A percentile compares a stretch with the other conserved stretches of the same genome.
These are phyloP conservation scores for Parasarocladium wereldwijsianum DNA, from an alignment of 2,329 filamentous ascomycete genomes.

Conservation along the genomic window DNA sequence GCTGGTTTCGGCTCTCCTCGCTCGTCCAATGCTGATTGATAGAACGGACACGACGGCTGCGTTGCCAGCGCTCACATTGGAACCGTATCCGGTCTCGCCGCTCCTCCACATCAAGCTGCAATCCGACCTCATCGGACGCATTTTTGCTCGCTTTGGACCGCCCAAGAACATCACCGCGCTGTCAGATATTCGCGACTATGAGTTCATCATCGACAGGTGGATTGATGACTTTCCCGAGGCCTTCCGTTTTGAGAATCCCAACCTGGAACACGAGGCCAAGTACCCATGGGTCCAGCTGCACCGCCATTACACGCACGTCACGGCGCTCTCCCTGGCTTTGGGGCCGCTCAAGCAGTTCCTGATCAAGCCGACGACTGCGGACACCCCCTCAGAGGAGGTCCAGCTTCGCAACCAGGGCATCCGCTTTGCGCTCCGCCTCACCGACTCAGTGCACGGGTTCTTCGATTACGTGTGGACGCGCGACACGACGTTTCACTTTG, in stretches of 20 bases:
- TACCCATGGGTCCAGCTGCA: conserved; percentile 29
- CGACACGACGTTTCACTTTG: conserved; percentile 32
- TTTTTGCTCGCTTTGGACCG: conserved; percentile 17
- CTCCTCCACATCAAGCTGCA: conserved; percentile 22
- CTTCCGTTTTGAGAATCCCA: conserved; percentile 21
- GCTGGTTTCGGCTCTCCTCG: conserved; percentile 20
- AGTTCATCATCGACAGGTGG: conserved; percentile 23
- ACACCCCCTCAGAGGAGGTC: conserved; percentile 16
- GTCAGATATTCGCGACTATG: conserved; percentile 18
- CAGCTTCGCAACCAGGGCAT: conserved; percentile 25
- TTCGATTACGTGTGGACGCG: conserved; percentile 28
- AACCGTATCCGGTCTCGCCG: conserved; percentile 17
- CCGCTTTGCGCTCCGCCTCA: conserved; percentile 26
- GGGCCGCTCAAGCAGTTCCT: conserved; percentile 30
- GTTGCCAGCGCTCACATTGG: conserved; percentile 17
- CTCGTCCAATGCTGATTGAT: conserved; percentile 20
- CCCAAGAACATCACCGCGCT: conserved; percentile 14
- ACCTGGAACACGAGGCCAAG: conserved; percentile 14
- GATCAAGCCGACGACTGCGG: conserved; percentile 17
- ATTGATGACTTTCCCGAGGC: conserved; percentile 24
- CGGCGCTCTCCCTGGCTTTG: conserved; percentile 28
- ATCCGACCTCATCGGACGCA: conserved; percentile 15
- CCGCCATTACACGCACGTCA: conserved; percentile 27
- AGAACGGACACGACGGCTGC: conserved; percentile 16
- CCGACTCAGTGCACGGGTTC: conserved; percentile 22